These are phyloP conservation scores for Volvox reticuliferus DNA, from an alignment of 139 green algal species.

Conservation along the genomic window DNA sequence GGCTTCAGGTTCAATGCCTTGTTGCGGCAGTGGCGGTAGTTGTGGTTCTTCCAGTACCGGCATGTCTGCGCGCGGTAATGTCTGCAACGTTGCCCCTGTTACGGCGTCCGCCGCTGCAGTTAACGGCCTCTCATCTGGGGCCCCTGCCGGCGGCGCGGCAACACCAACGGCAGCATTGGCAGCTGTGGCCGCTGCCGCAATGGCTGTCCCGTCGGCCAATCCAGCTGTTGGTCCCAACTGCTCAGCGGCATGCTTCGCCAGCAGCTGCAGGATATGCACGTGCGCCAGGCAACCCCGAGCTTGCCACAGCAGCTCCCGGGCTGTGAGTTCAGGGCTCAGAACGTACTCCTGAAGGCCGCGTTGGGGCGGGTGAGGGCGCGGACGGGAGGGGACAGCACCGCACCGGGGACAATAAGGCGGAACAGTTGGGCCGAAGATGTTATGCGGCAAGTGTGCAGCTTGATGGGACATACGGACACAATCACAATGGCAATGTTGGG, in stretches of 20 bases:
- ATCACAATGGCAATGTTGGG: too few relatives aligned
- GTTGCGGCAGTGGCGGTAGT: not conserved
- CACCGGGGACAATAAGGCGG: not conserved
- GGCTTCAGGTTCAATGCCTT: not conserved
- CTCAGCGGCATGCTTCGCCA: slow-evolving; percentile 36
- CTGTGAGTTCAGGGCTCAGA: slow-evolving; percentile 19
- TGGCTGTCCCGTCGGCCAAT: not conserved
- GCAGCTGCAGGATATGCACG: slow-evolving; percentile 24
- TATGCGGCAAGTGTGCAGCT: too few relatives aligned
- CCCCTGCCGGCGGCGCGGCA: not conserved
- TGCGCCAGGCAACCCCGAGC: slow-evolving; percentile 39
- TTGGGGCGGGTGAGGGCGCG: too few relatives aligned
- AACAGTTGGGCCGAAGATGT: too few relatives aligned
- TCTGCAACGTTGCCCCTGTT: not conserved
- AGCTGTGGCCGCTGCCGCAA: not conserved
- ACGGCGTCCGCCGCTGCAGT: not conserved
- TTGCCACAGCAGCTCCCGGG: slow-evolving; percentile 45
- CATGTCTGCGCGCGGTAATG: not conserved
- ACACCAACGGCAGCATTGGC: not conserved
- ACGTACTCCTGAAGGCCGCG: slow-evolving; percentile 31
- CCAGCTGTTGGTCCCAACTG: not conserved
- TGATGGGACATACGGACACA: too few relatives aligned
- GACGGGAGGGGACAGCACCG: not conserved
- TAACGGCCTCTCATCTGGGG: not conserved
- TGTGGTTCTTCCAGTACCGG: not conserved